Conservation (phyloP, 768 basidiomycete species). For the Podaxis sp. region DNA sequence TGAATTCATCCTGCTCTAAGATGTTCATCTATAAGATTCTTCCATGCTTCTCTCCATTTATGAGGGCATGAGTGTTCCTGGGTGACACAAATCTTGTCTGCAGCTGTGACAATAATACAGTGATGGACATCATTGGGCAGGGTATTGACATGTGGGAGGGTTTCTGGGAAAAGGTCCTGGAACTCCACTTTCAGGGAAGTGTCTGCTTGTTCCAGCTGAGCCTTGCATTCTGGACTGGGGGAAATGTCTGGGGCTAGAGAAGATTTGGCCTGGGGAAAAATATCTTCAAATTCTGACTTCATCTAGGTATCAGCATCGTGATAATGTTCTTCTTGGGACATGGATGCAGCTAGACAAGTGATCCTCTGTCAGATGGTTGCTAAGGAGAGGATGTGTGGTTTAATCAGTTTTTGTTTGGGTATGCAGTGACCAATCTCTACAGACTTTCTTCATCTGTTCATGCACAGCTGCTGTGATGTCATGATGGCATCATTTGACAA, state of each 20-base stretch:
- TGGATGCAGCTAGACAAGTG: not conserved
- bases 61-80: conserved; percentile 28
- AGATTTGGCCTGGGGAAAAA: not conserved
- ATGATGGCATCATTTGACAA: not conserved
- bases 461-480: not conserved
- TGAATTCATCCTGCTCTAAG: conserved; percentile 29
- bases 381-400: not conserved
- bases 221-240: not conserved
- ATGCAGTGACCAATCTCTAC: not conserved
- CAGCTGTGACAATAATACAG: not conserved
- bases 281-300: not conserved
- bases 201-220: not conserved
- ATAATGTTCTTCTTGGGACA: too few species aligned
- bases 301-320: too few species aligned
- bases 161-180: not conserved
- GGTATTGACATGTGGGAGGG: not conserved
- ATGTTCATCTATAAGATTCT: conserved; percentile 30
- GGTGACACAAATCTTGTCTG: not conserved
- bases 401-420: too few species aligned
- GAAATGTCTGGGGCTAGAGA: too few species aligned
- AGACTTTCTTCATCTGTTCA: not conserved
- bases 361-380: not conserved
- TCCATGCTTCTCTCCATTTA: conserved; percentile 33
- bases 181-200: not conserved
- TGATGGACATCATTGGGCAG: not conserved